A percentile compares a stretch with the other conserved stretches of the same genome.
phyloP scores from a whole-genome alignment of 164 flowering plant genomes.

The Stephania yunnanensis region DNA sequence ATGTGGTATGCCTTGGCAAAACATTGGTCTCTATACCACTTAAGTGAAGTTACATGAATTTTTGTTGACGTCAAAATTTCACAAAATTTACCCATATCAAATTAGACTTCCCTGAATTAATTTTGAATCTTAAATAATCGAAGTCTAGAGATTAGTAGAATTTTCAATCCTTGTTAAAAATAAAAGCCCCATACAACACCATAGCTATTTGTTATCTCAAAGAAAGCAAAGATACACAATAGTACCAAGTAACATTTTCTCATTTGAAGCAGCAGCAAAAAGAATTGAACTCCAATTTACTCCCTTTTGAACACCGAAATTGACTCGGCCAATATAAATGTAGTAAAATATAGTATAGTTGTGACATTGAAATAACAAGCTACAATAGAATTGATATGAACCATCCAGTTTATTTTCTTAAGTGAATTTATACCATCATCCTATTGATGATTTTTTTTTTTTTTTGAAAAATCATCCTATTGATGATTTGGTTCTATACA shows the following conservation, averaged over 20 bases:
- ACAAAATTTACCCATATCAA: too few relatives aligned
- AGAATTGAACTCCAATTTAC: neutral
- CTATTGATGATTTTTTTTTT: too few relatives aligned
- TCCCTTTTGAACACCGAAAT: neutral
- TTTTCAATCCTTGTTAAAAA: neutral
- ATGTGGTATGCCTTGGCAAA: too few relatives aligned
- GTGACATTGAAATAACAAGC: neutral
- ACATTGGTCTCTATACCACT: too few relatives aligned
- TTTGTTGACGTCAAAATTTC: too few relatives aligned
- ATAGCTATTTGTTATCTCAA: neutral
- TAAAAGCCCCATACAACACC: neutral
- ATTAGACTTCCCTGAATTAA: too few relatives aligned
- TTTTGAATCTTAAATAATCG: too few relatives aligned
- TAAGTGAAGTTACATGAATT: too few relatives aligned
- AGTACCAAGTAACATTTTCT: neutral
- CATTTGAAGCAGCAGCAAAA: neutral
- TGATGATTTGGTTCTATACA: neutral
- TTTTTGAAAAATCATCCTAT: neutral
- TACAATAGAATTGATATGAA: neutral
- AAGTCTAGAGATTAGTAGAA: too few relatives aligned
- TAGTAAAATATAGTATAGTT: neutral
- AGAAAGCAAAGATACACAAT: neutral
- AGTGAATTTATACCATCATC: neutral
- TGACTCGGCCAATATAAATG: neutral
- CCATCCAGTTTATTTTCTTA: neutral